A percentile compares a stretch with the other conserved stretches of the same genome.
phyloP scores from a whole-genome alignment of 2,329 filamentous ascomycete genomes.

The Phoma sp. region DNA sequence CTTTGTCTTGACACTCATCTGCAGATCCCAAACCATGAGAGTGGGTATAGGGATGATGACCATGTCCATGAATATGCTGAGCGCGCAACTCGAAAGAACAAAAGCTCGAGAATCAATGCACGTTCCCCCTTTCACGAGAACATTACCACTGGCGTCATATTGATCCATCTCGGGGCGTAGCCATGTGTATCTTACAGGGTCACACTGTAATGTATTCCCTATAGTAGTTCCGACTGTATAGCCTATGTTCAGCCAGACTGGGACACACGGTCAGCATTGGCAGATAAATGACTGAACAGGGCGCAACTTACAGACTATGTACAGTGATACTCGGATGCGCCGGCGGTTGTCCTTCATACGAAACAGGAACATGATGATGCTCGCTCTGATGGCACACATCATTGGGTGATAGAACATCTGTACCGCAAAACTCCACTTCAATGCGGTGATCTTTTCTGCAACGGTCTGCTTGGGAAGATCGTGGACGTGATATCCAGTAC shows the following conservation, averaged over 20 bases:
- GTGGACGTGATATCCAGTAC: conserved; percentile 42
- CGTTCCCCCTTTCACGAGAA: conserved; percentile 34
- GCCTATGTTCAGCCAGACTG: conserved; percentile 44
- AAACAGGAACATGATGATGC: conserved; percentile 48
- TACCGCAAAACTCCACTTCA: conserved; percentile 45
- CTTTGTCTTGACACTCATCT: conserved; percentile 50
- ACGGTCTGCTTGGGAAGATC: conserved; percentile 41
- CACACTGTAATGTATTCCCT: conserved; percentile 46
- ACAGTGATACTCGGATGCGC: conserved; percentile 39
- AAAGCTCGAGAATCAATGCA: conserved; percentile 46
- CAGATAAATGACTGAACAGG: not conserved
- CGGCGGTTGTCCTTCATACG: conserved; percentile 44
- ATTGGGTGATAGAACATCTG: conserved; percentile 49
- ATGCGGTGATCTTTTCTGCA: conserved; percentile 33
- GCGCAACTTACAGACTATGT: conserved; percentile 33
- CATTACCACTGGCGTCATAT: conserved; percentile 32
- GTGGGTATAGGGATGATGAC: conserved; percentile 51
- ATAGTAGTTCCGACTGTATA: conserved; percentile 44
- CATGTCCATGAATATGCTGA: conserved; percentile 49
- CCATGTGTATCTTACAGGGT: conserved; percentile 40
- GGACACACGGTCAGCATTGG: not conserved
- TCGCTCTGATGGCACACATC: conserved; percentile 46
- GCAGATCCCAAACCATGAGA: conserved; percentile 53
- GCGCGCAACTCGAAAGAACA: conserved; percentile 40
- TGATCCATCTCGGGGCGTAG: conserved; percentile 40